Evolutionary conservation across 495 filamentous ascomycete genomes (phyloP).

Genomic region (Mytilinidion resinicola): DNA sequence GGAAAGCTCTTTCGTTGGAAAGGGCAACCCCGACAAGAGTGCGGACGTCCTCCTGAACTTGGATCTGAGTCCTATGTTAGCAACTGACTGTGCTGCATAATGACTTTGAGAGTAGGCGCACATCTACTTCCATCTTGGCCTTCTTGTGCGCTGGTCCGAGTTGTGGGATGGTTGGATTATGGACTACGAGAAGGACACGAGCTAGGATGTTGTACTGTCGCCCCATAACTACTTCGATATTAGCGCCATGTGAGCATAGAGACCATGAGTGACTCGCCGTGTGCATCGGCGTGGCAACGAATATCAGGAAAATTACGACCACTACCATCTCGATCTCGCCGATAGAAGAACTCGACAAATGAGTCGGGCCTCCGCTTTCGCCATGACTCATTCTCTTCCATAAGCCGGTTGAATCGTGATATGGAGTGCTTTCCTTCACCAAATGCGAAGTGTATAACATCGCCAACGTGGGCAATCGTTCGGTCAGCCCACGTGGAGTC

Average conservation of each 20-base stretch:
- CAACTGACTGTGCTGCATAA: not conserved
- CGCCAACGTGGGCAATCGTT: constrained; percentile 23
- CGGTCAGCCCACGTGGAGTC: constrained; percentile 23
- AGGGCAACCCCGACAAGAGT: constrained; percentile 20
- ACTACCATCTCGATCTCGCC: constrained; percentile 20
- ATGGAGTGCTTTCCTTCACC: constrained; percentile 20
- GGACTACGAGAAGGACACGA: constrained; percentile 20
- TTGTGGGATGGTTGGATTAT: constrained; percentile 23
- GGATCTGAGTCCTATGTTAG: not conserved
- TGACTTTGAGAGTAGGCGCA: not conserved
- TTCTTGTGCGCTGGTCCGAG: constrained; percentile 24
- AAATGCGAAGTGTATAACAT: constrained; percentile 23
- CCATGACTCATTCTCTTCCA: constrained; percentile 21
- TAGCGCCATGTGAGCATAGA: not conserved
- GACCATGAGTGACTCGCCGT: constrained; percentile 5
- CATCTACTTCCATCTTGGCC: constrained; percentile 17
- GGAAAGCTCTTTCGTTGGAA: constrained; percentile 15
- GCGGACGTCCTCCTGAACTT: constrained; percentile 21
- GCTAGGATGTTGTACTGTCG: constrained; percentile 22
- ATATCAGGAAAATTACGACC: constrained; percentile 23
- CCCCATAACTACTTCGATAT: constrained; percentile 14
- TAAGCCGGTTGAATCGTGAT: constrained; percentile 11
- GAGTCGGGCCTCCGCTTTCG: constrained; percentile 8
- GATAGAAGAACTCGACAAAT: constrained; percentile 20
- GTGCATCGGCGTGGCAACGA: constrained; percentile 17